A percentile compares a stretch with the other conserved stretches of the same genome.
Conservation (phyloP, 1,284 basidiomycete genomes). For the Cystobasidium sp. region DNA sequence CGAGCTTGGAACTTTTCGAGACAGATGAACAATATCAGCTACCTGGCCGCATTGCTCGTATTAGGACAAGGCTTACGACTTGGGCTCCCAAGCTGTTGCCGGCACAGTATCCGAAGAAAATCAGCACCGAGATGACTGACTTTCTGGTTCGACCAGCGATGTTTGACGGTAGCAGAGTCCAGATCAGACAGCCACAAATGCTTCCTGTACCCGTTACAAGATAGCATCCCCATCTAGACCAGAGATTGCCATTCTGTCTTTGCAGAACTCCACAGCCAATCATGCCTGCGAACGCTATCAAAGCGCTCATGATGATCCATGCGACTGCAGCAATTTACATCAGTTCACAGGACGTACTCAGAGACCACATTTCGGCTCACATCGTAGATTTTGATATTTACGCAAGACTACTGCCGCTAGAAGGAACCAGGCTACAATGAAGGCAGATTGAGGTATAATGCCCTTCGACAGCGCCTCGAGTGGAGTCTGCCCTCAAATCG, state of each 20-base stretch:
- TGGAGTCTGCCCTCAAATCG: slow-evolving; percentile 40
- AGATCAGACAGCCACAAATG: slow-evolving; percentile 46
- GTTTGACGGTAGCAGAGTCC: slow-evolving; percentile 54
- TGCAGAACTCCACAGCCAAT: slow-evolving; percentile 33
- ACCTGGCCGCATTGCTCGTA: neutral
- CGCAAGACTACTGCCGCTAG: slow-evolving; percentile 53
- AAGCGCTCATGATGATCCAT: slow-evolving; percentile 32
- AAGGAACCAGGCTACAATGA: slow-evolving; percentile 55
- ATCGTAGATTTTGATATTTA: slow-evolving; percentile 48
- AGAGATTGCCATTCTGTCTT: neutral
- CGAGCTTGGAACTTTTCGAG: slow-evolving; percentile 15
- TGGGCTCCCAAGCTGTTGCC: slow-evolving; percentile 47
- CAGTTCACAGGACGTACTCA: neutral
- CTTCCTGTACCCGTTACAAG: slow-evolving; percentile 53
- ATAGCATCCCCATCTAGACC: slow-evolving; percentile 28
- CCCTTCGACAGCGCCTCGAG: slow-evolving; percentile 54
- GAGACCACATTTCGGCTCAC: slow-evolving; percentile 1
- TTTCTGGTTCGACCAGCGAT: slow-evolving; percentile 56
- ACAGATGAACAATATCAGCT: neutral
- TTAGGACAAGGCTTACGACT: slow-evolving; percentile 4
- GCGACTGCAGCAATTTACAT: slow-evolving; percentile 48
- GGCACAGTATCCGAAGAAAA: slow-evolving; percentile 55
- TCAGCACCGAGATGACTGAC: slow-evolving; percentile 51
- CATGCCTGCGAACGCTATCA: slow-evolving; percentile 39
- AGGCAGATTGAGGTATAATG: slow-evolving; percentile 52